phyloP scores from a whole-genome alignment of 345 rosid genomes.

The Eutrema japonicum region DNA sequence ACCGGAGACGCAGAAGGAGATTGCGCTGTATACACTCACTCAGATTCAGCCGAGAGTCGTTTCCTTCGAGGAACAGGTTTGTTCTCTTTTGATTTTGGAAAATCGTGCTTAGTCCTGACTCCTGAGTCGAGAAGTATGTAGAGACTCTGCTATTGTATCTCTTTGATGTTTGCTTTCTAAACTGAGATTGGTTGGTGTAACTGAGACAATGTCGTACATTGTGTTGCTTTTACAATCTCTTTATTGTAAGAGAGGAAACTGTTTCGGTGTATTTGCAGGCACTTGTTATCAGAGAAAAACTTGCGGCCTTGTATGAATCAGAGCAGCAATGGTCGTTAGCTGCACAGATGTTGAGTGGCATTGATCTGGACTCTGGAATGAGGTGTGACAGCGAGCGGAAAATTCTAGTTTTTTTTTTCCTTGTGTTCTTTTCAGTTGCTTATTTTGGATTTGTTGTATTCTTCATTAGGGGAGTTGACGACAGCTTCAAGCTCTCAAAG shows the following conservation, averaged over 20 bases:
- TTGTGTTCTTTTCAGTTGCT: neutral
- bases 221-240: neutral
- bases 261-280: slow-evolving; percentile 50
- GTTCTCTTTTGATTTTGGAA: neutral
- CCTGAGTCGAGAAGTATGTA: slow-evolving; percentile 2
- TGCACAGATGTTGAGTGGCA: slow-evolving; percentile 98
- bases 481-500: slow-evolving; percentile 81
- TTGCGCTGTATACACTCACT: slow-evolving; percentile 80
- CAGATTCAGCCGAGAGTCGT: slow-evolving; percentile 99
- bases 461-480: slow-evolving; percentile 75
- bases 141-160: neutral
- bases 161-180: neutral
- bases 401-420: neutral
- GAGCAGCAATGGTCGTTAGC: slow-evolving; percentile 97
- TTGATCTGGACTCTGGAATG: slow-evolving; percentile 95
- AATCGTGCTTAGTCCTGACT: neutral
- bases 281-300: slow-evolving; percentile 89
- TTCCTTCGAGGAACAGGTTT: slow-evolving; percentile 98
- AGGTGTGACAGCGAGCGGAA: slow-evolving; percentile 53
- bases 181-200: neutral
- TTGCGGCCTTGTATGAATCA: slow-evolving; percentile 87
- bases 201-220: slow-evolving; percentile 40
- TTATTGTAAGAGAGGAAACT: neutral
- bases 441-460: slow-evolving; percentile 31
- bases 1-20: slow-evolving; percentile 85